Evolutionary conservation across 805 yeast genomes (phyloP).

Genomic region (Yarrowia porcina): DNA sequence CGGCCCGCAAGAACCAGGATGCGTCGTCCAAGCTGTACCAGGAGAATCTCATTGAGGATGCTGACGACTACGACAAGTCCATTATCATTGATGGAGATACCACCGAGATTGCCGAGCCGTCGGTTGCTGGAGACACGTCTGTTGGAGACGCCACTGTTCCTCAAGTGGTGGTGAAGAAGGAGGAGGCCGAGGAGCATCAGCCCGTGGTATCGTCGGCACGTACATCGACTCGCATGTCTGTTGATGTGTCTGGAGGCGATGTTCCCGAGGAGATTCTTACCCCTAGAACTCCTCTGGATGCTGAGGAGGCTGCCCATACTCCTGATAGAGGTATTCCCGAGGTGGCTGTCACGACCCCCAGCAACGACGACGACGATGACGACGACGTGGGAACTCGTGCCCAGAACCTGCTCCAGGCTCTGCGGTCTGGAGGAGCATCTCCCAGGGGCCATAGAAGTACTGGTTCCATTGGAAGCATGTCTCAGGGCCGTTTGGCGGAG

Average conservation of each 20-base stretch:
- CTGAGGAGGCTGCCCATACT: neutral
- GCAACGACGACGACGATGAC: constrained; percentile 36
- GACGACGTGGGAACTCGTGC: constrained; percentile 59
- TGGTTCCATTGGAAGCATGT: constrained; percentile 5
- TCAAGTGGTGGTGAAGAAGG: neutral
- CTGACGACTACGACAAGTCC: constrained; percentile 19
- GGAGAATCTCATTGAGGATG: constrained; percentile 29
- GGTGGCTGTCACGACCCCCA: constrained; percentile 22
- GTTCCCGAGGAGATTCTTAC: neutral
- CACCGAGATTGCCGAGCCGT: neutral
- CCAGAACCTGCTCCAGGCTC: constrained; percentile 56
- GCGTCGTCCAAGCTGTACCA: constrained; percentile 39
- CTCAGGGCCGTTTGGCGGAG: constrained; percentile 30
- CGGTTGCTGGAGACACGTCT: neutral
- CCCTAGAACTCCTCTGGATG: neutral
- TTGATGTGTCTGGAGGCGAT: neutral
- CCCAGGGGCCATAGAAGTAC: constrained; percentile 18
- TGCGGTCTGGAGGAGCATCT: constrained; percentile 43
- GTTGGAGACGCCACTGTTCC: neutral
- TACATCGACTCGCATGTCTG: neutral
- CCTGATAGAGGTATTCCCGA: constrained; percentile 29
- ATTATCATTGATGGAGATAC: neutral
- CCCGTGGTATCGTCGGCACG: neutral
- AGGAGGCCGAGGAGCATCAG: neutral
- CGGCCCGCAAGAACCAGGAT: constrained; percentile 61